Evolutionary conservation across 306 rosid species (phyloP), one percentile per base, ranked within the genome.

Genomic region (Pterocarpus macrocarpus): DNA sequence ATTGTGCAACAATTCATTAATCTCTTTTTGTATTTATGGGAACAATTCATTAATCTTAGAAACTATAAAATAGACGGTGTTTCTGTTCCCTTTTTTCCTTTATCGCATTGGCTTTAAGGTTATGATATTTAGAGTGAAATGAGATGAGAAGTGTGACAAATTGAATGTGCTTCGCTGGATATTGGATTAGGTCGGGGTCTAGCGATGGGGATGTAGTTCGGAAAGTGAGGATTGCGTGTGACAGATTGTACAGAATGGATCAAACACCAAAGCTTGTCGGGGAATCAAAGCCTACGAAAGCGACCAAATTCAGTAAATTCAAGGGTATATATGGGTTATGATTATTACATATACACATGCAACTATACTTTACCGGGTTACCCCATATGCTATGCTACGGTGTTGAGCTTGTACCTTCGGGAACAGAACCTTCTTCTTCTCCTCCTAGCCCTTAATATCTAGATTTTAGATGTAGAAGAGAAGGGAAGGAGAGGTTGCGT

Each of bases 191-290:
- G 16, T 33, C 61, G 3, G 87, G 87, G 63, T 80, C 62, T 70
- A 77, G 58, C 81, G 30, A 61, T 45, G 34, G 33, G 11, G 55
- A 70, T 59, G 62, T 78, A 66, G 49, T 65, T 86, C 22, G 73
- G 15, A 80, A 59, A 55, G 64, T 49, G 80, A 53, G 83, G 73
- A 88, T 75, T 71, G 69, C 10, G 78, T 70, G 89, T 86, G 88
- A 84, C 86, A 85, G 92, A 90, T 73, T 88, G 89, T 85, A 85
- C 83, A 49, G 73, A 77, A n/a, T 71, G 80, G 78, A 72, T 69
- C 22, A 76, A 63, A 77, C 82, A 63, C 68, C 83, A 83, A 76
- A 75, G 68, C 41, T 70, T 86, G 93, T 87, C 86, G 90, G 89
- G 82, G 91, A 90, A 90, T 90, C 92, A 84, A 64, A 81, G 67